These are phyloP conservation scores for Amanita rimosa DNA, from an alignment of 768 basidiomycete species.

Conservation along the genomic window DNA sequence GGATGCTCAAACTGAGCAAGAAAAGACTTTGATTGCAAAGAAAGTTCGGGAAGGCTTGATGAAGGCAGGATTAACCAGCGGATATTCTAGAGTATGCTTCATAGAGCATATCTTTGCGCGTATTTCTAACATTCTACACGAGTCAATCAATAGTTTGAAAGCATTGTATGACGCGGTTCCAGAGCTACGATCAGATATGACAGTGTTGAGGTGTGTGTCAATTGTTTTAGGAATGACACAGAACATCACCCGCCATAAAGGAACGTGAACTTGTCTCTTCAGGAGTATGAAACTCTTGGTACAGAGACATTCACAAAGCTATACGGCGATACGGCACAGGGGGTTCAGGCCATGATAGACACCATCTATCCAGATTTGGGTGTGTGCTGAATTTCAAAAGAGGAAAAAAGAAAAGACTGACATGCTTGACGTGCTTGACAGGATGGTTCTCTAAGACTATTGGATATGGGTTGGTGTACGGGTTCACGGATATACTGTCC, in stretches of 20 bases:
- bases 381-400: conserved; percentile 22
- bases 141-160: conserved; percentile 51
- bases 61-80: conserved; percentile 46
- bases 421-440: too few relatives aligned
- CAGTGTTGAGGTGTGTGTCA: conserved; percentile 29
- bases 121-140: background rate
- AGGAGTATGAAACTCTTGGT: conserved; percentile 32
- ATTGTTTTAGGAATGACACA: background rate
- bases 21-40: conserved; percentile 32
- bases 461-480: conserved; percentile 48
- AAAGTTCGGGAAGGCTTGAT: conserved; percentile 54
- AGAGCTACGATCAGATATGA: conserved; percentile 29
- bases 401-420: too few relatives aligned
- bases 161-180: conserved; percentile 42
- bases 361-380: conserved; percentile 55
- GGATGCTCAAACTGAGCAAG: conserved; percentile 24
- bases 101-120: background rate
- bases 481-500: conserved; percentile 33
- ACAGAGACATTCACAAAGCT: conserved; percentile 30
- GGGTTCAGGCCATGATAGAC: conserved; percentile 35
- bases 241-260: conserved; percentile 15
- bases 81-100: conserved; percentile 41
- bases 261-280: conserved; percentile 26
- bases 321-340: conserved; percentile 45
- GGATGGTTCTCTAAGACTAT: conserved; percentile 44